Evolutionary conservation across 2,329 filamentous ascomycete genomes (phyloP), one percentile per base, ranked within the genome.

Genomic region (Xylariaceae sp.): DNA sequence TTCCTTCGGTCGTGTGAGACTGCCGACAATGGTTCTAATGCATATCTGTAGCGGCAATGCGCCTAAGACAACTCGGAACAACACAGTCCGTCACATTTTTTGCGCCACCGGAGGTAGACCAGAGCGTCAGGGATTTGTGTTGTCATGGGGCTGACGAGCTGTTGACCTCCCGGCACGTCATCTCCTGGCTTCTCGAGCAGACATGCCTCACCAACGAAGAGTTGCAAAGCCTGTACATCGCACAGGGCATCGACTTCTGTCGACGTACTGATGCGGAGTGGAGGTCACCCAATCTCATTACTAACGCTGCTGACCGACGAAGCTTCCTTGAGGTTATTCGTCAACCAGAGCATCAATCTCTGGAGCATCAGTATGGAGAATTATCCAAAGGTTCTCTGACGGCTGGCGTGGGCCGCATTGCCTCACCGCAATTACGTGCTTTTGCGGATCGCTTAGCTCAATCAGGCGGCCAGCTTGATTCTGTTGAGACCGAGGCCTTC

Each of bases 191-290:
- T 0, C 74, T 89, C 0, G 77, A 86, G 50, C 83, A 88, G 56
- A 87, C 85, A 0, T 89, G 86, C 59, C 70, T 74, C 6, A 77
- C 73, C 0, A 86, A 83, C 17, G 82, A 87, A 59, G 80, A 87
- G 37, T 68, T 88, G 0, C 80, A 82, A 52, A 76, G 80, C 0
- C 73, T 89, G 0, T 85, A 86, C 62, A 75, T 79, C 2, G 75
- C 84, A 0, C 86, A 89, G 66, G 85, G 86, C 0, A 69, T 74
- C 0, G 83, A 88, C 61, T 89, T 83, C 61, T 84, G 84, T 59
- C 76, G 77, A 0, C 79, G 85, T 1, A 77, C 73, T 0, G 76
- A 87, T 54, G 80, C 82, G 0, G 68, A 73, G 0, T 65, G 74
- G 18, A 71, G 76, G 0, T 69, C 83, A 60, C 68, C 74, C 0